phyloP scores from a whole-genome alignment of 2,329 filamentous ascomycete genomes.

The Moelleriella libera region DNA sequence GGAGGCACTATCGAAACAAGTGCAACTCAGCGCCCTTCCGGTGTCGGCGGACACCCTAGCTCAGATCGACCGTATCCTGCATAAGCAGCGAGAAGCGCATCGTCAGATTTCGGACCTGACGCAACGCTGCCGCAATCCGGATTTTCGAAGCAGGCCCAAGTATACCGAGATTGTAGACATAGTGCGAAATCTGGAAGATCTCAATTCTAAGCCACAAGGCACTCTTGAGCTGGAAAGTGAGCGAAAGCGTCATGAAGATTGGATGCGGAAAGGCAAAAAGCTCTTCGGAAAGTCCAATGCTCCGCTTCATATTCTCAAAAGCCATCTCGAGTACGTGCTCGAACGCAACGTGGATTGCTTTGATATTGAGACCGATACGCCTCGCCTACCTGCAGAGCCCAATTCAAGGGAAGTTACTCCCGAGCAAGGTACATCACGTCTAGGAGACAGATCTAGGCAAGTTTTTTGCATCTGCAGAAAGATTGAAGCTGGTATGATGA shows the following conservation, averaged over 20 bases:
- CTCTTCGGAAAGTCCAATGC: slow-evolving; percentile 97
- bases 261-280: slow-evolving; percentile 98
- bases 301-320: slow-evolving; percentile 85
- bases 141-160: slow-evolving; percentile 67
- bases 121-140: slow-evolving; percentile 58
- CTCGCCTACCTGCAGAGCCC: slow-evolving; percentile 80
- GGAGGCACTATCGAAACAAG: slow-evolving; percentile 79
- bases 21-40: slow-evolving; percentile 53
- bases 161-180: slow-evolving; percentile 86
- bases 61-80: slow-evolving; percentile 78
- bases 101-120: slow-evolving; percentile 74
- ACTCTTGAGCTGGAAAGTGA: slow-evolving; percentile 90
- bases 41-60: slow-evolving; percentile 70
- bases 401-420: slow-evolving; percentile 67
- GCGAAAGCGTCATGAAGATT: slow-evolving; percentile 90
- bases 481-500: slow-evolving; percentile 96
- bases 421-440: slow-evolving; percentile 35
- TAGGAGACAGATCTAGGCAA: slow-evolving; percentile 53
- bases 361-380: slow-evolving; percentile 71
- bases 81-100: slow-evolving; percentile 91
- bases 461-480: slow-evolving; percentile 96
- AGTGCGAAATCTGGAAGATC: slow-evolving; percentile 71
- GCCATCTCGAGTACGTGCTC: slow-evolving; percentile 85
- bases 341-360: slow-evolving; percentile 87
- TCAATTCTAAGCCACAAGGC: slow-evolving; percentile 85